phyloP scores from a whole-genome alignment of 1,284 basidiomycete species.

The Butyriboletus appendiculatus region DNA sequence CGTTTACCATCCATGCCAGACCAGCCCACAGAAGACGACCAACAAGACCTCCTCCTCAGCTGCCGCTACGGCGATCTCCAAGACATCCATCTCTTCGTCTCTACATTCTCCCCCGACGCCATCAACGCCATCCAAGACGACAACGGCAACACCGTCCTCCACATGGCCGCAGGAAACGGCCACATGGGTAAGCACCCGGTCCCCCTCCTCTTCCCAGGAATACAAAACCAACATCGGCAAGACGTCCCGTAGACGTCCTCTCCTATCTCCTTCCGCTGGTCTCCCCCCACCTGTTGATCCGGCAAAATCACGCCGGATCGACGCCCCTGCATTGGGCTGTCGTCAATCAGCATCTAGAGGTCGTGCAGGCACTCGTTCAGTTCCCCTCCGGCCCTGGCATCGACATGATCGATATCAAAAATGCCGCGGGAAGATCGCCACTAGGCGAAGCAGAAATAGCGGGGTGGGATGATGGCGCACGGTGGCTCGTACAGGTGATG shows the following conservation, averaged over 20 bases:
- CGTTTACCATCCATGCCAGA: background rate
- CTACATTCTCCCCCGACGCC: slow-evolving; percentile 54
- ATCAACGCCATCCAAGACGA: slow-evolving; percentile 67
- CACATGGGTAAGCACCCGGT: slow-evolving; percentile 64
- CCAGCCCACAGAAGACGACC: slow-evolving; percentile 54
- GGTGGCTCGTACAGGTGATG: slow-evolving; percentile 79
- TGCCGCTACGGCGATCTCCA: slow-evolving; percentile 85
- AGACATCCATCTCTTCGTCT: slow-evolving; percentile 68
- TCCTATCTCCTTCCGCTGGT: slow-evolving; percentile 67
- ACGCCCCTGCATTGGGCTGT: slow-evolving; percentile 90
- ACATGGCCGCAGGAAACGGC: slow-evolving; percentile 87
- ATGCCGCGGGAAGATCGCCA: slow-evolving; percentile 65
- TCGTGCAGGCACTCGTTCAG: slow-evolving; percentile 67
- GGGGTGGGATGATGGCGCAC: slow-evolving; percentile 79
- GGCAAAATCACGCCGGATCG: slow-evolving; percentile 50
- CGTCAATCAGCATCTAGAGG: slow-evolving; percentile 72
- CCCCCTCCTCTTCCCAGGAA: background rate
- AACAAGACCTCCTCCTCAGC: slow-evolving; percentile 77
- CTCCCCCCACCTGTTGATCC: slow-evolving; percentile 40
- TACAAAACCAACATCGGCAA: slow-evolving; percentile 44
- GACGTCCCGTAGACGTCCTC: slow-evolving; percentile 61
- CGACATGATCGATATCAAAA: slow-evolving; percentile 73
- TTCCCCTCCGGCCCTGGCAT: slow-evolving; percentile 57
- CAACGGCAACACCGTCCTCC: slow-evolving; percentile 75
- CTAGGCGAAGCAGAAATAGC: slow-evolving; percentile 75